Evolutionary conservation across 352 stramenopile species (phyloP), one percentile per base, ranked within the genome.

Genomic region (Phytophthora gonapodyides): DNA sequence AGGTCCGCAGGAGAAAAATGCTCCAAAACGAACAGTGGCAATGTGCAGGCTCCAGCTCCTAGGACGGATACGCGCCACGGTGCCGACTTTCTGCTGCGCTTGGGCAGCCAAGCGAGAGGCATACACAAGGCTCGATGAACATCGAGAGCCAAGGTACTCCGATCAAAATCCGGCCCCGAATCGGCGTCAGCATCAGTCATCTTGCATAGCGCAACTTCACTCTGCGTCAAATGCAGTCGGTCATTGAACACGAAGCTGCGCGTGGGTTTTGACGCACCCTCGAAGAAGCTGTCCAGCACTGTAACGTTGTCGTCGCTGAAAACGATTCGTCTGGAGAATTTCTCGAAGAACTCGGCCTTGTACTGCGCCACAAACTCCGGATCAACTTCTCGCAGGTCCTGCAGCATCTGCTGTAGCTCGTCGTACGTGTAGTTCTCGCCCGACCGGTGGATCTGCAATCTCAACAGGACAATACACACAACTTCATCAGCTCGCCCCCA

Each of bases 221-320:
- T 92, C 61, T 94, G 84, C 9, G 82, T 78, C 48, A 94, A 67
- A 37, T 90, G 78, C 35, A 88, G 60, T 7, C 84, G 77, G 42
- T 92, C 70, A 17, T 82, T 89, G 58, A 92, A 94, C 47, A 92
- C 73, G 30, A 91, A 88, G 30, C 73, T 88, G 19, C 84, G 76
- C 33, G 81, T 80, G 3, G 74, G 67, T 7, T 60, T 67, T 11
- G 15, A n/a, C 24, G 57, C 50, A 12, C 44, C 68, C 0, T 82
- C 64, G 24, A 90, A 53, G 34, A 75, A 80, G 9, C 57, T 89
- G 47, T 94, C 84, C 15, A 92, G 33, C 12, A 94, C 82, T 0
- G 76, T 84, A 24, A 92, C 68, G 3, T 75, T n/a, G 7, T 76
- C 67, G 51, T 90, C 75, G 30, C 57, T 65, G 48, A 76, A 75